A percentile compares a stretch with the other conserved stretches of the same genome.
These are phyloP conservation scores for Blastomyces emzantsi DNA, from an alignment of 2,329 filamentous ascomycete species.

Conservation along the genomic window DNA sequence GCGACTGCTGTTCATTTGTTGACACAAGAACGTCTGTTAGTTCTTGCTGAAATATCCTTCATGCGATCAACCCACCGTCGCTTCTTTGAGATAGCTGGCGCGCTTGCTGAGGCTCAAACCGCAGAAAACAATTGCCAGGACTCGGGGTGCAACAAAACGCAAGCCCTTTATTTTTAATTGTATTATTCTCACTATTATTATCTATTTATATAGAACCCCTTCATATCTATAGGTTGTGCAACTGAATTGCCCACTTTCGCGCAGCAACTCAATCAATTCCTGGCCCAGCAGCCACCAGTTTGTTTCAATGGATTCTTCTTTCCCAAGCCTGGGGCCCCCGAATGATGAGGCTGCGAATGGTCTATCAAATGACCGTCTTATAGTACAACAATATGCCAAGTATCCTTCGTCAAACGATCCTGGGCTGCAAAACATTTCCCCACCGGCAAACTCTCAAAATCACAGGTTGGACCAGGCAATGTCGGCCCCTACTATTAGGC, in stretches of 20 bases:
- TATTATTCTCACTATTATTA: not conserved
- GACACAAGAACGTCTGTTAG: too few species aligned
- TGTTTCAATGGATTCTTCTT: slow-evolving; percentile 25
- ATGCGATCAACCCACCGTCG: too few species aligned
- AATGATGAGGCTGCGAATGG: slow-evolving; percentile 16
- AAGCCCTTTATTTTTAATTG: not conserved
- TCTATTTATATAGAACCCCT: not conserved
- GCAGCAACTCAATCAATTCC: not conserved
- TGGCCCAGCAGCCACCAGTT: not conserved
- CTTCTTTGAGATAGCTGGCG: too few species aligned
- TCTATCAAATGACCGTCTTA: slow-evolving; percentile 2
- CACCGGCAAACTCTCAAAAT: slow-evolving; percentile 28
- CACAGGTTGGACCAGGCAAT: not conserved
- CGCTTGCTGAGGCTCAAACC: not conserved
- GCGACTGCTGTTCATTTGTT: too few species aligned
- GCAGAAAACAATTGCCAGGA: not conserved
- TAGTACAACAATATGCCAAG: slow-evolving; percentile 27
- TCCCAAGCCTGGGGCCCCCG: slow-evolving; percentile 24
- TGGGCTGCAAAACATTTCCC: slow-evolving; percentile 31
- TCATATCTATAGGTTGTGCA: not conserved
- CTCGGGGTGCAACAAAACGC: not conserved
- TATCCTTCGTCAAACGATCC: slow-evolving; percentile 30
- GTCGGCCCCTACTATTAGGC: not conserved
- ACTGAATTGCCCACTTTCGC: not conserved
- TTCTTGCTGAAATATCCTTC: too few species aligned